phyloP scores from a whole-genome alignment of 768 basidiomycete genomes.

The Dacryopinax primogenitus region DNA sequence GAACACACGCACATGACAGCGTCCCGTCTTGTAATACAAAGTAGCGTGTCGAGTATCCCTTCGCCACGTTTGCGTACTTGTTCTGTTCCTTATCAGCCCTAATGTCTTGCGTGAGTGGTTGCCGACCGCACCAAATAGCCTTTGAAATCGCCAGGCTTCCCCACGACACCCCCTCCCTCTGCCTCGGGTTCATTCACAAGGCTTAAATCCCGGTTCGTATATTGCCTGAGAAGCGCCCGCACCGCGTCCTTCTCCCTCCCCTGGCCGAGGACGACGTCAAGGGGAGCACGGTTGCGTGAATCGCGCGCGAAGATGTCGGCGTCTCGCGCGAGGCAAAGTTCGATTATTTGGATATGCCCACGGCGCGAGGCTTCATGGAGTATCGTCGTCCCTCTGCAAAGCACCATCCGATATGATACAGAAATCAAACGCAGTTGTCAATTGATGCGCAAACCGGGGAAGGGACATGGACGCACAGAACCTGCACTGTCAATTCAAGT shows the following conservation, averaged over 20 bases:
- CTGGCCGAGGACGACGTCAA: slow-evolving; percentile 40
- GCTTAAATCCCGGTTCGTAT: slow-evolving; percentile 72
- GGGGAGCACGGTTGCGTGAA: slow-evolving; percentile 50
- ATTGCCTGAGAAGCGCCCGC: slow-evolving; percentile 69
- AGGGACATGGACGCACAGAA: slow-evolving; percentile 53
- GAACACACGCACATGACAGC: slow-evolving; percentile 54
- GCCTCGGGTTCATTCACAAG: slow-evolving; percentile 48
- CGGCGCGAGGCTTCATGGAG: slow-evolving; percentile 79
- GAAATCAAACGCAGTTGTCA: no score
- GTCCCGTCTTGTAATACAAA: slow-evolving; percentile 79
- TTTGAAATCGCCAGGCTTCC: slow-evolving; percentile 49
- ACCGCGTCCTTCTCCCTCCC: slow-evolving; percentile 67
- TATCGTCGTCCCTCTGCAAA: slow-evolving; percentile 51
- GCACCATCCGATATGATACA: slow-evolving; percentile 41
- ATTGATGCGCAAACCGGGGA: no score
- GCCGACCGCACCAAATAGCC: slow-evolving; percentile 43
- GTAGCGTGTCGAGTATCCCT: slow-evolving; percentile 81
- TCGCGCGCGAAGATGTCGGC: slow-evolving; percentile 84
- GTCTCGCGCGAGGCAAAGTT: slow-evolving; percentile 71
- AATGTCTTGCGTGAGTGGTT: not conserved
- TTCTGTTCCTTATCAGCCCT: slow-evolving; percentile 29
- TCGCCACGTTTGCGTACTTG: slow-evolving; percentile 87
- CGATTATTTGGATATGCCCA: slow-evolving; percentile 66
- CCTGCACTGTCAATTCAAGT: slow-evolving; percentile 13
- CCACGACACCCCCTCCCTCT: slow-evolving; percentile 19